Evolutionary conservation across 805 yeast species (phyloP).

Genomic region (Ogataea nonfermentans): DNA sequence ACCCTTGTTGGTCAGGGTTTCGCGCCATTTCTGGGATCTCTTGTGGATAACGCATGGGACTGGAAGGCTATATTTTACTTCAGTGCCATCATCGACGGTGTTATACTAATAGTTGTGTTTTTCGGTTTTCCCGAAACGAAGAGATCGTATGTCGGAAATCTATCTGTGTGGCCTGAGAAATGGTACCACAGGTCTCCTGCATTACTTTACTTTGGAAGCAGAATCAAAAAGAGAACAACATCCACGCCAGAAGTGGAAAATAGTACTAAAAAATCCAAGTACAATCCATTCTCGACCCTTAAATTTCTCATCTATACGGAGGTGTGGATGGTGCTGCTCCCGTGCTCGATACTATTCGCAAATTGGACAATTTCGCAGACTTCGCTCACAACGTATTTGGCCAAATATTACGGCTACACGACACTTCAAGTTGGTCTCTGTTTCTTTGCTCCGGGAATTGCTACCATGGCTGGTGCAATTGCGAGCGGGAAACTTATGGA

Average conservation of each 20-base stretch:
- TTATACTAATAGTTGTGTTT: constrained; percentile 34
- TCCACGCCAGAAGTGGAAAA: constrained; percentile 18
- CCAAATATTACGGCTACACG: constrained; percentile 47
- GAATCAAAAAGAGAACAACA: constrained; percentile 33
- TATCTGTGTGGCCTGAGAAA: constrained; percentile 53
- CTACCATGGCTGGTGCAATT: constrained; percentile 61
- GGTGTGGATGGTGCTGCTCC: constrained; percentile 48
- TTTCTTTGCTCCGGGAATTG: constrained; percentile 72
- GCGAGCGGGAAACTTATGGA: constrained; percentile 57
- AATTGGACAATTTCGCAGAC: constrained; percentile 71
- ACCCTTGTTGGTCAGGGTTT: constrained; percentile 72
- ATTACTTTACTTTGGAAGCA: constrained; percentile 32
- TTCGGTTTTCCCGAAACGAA: constrained; percentile 71
- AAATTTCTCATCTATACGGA: constrained; percentile 16
- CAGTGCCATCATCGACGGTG: constrained; percentile 61
- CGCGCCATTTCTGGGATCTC: constrained; percentile 70
- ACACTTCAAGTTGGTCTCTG: constrained; percentile 65
- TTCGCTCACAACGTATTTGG: constrained; percentile 55
- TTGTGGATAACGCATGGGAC: constrained; percentile 48
- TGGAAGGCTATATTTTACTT: constrained; percentile 87
- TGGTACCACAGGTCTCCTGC: constrained; percentile 46
- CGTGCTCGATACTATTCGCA: constrained; percentile 63
- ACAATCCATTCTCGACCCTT: constrained; percentile 30
- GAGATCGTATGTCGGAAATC: constrained; percentile 71
- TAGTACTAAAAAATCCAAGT: constrained; percentile 4